phyloP scores from a whole-genome alignment of 345 rosid genomes.

The Erucastrum elatum region DNA sequence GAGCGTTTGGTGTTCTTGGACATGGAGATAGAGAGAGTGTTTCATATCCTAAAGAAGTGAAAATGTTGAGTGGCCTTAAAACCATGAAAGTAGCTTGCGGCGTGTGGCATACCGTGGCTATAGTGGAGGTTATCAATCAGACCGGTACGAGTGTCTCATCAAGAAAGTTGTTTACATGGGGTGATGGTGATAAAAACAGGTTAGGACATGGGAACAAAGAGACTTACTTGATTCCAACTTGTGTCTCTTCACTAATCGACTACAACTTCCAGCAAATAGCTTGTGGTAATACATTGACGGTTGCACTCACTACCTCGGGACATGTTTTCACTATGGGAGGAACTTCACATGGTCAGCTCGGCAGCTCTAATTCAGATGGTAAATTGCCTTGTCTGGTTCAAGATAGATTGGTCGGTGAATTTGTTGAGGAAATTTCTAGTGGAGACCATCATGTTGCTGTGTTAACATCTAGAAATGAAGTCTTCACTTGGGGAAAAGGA shows the following conservation, averaged over 20 bases:
- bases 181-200: constrained; percentile 87
- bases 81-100: constrained; percentile 90
- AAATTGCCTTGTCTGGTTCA: constrained; percentile 76
- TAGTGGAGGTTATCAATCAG: constrained; percentile 78
- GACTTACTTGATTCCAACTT: constrained; percentile 73
- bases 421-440: constrained; percentile 88
- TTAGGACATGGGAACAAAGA: constrained; percentile 94
- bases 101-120: constrained; percentile 95
- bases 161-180: constrained; percentile 92
- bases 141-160: constrained; percentile 53
- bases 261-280: constrained; percentile 88
- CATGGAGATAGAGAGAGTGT: constrained; percentile 85
- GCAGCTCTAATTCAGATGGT: constrained; percentile 67
- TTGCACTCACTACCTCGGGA: constrained; percentile 93
- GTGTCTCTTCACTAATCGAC: constrained; percentile 82
- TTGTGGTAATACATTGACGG: constrained; percentile 82
- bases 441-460: constrained; percentile 88
- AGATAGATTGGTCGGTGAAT: constrained; percentile 86
- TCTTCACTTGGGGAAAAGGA: constrained; percentile 95
- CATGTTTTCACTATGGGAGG: constrained; percentile 93
- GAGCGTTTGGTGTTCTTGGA: constrained; percentile 83
- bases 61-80: constrained; percentile 63
- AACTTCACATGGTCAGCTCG: constrained; percentile 73
- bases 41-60: constrained; percentile 77
- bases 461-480: constrained; percentile 89